Base-by-base conservation (phyloP, 768 basidiomycete genomes). In the Calvatia gigantea region DNA sequence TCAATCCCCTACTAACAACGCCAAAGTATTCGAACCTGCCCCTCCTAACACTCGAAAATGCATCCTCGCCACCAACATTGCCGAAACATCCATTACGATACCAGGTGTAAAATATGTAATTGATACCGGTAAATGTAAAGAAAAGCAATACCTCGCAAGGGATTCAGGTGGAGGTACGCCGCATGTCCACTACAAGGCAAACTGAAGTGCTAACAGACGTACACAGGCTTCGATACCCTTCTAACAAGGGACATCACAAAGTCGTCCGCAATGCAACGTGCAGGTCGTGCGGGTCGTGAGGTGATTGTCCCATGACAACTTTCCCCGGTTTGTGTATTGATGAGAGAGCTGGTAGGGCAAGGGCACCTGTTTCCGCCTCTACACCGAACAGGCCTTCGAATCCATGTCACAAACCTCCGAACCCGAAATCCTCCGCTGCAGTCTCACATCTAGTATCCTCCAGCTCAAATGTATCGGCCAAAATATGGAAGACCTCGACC, bases 81-180 rank as follows among this genome's bases (percentile, higher is more conserved):
- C 97, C 9, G 97, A 99, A 70, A 98, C 97, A 0, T 92, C 90
- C 11, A 93, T 99, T 67, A 98, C 97, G 12, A 97, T 99, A 65
- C 94, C 95, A 2, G 94, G 94, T 0, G 86, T 99, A 54, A 88
- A 84, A 64, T 98, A 91, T 69, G 95, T 99, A 6, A 91, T 99
- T 35, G 97, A 99, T 70, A 89, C 93, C 0, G 97, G 97, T 1
- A 89, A 94, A 68, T 91, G 89, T 65, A 99, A 98, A 69, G 95
- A 98, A 73, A 97, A 96, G 71, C 80, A 87, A 57, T 94, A 87
- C 66, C 69, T 96, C 19, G 83, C 86, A 9, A 77, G 79, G 65
- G 73, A 78, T 57, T 79, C 77, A 0, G 91, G 91, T 5, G 84
- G 88, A 65, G 88, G 88, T 85, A 54, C 29, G 70, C 46, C 1